A percentile compares a stretch with the other conserved stretches of the same genome.
Evolutionary conservation across 163 green algal genomes (phyloP).

Genomic region (Scenedesmus sp.): DNA sequence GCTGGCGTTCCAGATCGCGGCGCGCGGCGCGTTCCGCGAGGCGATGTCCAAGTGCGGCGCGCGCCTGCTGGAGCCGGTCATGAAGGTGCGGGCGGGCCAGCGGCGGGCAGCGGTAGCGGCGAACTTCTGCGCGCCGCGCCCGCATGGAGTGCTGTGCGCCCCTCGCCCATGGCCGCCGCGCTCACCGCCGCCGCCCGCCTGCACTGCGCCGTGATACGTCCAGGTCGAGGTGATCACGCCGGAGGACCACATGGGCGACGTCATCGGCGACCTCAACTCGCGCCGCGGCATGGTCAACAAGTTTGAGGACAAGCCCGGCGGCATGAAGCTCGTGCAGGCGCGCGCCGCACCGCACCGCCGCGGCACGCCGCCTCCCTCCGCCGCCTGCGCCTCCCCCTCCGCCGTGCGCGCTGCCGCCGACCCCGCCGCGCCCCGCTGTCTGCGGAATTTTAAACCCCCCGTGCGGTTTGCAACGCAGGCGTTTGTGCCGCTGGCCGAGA

Average conservation of each 20-base stretch:
- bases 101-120: too few species aligned
- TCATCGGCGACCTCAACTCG: conserved; percentile 99
- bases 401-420: too few species aligned
- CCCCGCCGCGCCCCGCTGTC: neutral
- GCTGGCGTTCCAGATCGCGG: conserved; percentile 98
- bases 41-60: conserved; percentile 92
- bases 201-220: neutral
- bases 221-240: conserved; percentile 96
- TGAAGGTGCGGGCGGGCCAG: conserved; percentile 78
- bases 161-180: too few species aligned
- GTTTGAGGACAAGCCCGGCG: conserved; percentile 91
- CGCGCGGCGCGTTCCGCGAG: conserved; percentile 88
- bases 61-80: conserved; percentile 97
- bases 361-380: neutral
- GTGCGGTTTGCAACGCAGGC: conserved; percentile 85
- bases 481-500: conserved; percentile 95
- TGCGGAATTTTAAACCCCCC: conserved; percentile 10
- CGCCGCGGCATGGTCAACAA: conserved; percentile 87
- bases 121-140: too few species aligned
- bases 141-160: too few species aligned
- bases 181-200: too few species aligned
- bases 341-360: too few species aligned
- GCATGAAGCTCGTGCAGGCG: conserved; percentile 85
- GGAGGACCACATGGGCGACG: conserved; percentile 99
- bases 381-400: neutral